These are phyloP conservation scores for Atkinsonella hypoxylon DNA, from an alignment of 2,329 filamentous ascomycete genomes.

Conservation along the genomic window DNA sequence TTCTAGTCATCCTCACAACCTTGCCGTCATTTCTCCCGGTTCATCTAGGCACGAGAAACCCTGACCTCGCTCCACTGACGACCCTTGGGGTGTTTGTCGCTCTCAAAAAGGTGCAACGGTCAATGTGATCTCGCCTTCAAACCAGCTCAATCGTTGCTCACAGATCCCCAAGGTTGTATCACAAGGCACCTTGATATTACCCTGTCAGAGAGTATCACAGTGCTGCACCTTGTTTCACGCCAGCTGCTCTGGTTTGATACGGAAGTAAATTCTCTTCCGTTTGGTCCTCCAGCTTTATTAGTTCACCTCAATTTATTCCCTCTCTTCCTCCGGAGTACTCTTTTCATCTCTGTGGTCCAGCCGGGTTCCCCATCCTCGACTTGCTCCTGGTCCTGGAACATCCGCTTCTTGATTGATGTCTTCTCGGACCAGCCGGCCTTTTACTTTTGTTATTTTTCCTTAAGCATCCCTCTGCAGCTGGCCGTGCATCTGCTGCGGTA, in stretches of 20 bases:
- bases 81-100: conserved; percentile 17
- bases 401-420: too few species aligned
- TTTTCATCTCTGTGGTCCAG: background rate
- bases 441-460: too few species aligned
- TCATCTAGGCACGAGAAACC: conserved; percentile 4
- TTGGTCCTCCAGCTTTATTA: background rate
- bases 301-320: background rate
- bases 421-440: too few species aligned
- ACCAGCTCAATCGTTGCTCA: conserved; percentile 29
- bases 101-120: conserved; percentile 26
- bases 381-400: too few species aligned
- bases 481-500: too few species aligned
- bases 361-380: background rate
- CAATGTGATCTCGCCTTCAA: background rate
- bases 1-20: conserved; percentile 2
- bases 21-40: too few species aligned
- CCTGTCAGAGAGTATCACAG: conserved; percentile 29
- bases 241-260: conserved; percentile 21
- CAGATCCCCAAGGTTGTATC: conserved; percentile 36
- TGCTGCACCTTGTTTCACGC: conserved; percentile 40
- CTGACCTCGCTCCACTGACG: conserved; percentile 4
- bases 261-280: conserved; percentile 4
- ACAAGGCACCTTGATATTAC: conserved; percentile 20
- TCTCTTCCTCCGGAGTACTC: background rate
- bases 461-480: too few species aligned